Percentiles rank a stretch among this genome's conserved stretches.
phyloP scores from a whole-genome alignment of 164 flowering plant species.

The Aristolochia contorta region DNA sequence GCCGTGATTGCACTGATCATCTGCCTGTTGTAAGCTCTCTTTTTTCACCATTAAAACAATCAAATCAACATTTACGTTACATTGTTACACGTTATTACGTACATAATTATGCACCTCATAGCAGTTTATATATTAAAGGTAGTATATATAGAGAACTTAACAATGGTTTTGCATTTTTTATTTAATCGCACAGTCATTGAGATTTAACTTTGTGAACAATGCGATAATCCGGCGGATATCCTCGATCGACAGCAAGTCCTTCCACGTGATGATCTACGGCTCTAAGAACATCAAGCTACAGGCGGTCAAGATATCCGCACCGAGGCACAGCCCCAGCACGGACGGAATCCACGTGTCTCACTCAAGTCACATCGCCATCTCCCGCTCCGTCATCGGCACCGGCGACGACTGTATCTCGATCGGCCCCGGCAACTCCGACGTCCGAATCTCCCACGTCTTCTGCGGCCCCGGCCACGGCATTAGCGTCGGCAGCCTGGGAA shows the following conservation, averaged over 20 bases:
- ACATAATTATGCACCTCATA: too few relatives aligned
- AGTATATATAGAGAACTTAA: too few relatives aligned
- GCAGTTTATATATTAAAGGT: too few relatives aligned
- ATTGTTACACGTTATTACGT: too few relatives aligned
- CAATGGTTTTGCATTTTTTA: neutral
- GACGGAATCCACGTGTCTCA: conserved; percentile 20
- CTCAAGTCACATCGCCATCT: conserved; percentile 1
- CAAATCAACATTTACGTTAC: too few relatives aligned
- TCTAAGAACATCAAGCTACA: conserved; percentile 17
- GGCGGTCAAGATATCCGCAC: conserved; percentile 10
- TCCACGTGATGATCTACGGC: conserved; percentile 22
- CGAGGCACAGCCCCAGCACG: conserved; percentile 16
- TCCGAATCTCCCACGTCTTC: conserved; percentile 13
- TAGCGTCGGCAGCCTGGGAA: conserved; percentile 60
- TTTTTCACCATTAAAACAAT: too few relatives aligned
- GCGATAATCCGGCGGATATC: conserved; percentile 12
- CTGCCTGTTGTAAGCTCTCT: neutral
- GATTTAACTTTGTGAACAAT: conserved; percentile 30
- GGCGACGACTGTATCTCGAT: conserved; percentile 43
- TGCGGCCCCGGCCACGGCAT: conserved; percentile 70
- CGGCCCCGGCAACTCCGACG: conserved; percentile 19
- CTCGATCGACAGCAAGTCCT: conserved; percentile 25
- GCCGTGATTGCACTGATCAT: conserved; percentile 27
- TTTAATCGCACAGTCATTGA: conserved; percentile 30
- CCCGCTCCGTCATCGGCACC: conserved; percentile 8